A percentile compares a stretch with the other conserved stretches of the same genome.
phyloP scores from a whole-genome alignment of 2,329 filamentous ascomycete species.

The Canariomyces notabilis region DNA sequence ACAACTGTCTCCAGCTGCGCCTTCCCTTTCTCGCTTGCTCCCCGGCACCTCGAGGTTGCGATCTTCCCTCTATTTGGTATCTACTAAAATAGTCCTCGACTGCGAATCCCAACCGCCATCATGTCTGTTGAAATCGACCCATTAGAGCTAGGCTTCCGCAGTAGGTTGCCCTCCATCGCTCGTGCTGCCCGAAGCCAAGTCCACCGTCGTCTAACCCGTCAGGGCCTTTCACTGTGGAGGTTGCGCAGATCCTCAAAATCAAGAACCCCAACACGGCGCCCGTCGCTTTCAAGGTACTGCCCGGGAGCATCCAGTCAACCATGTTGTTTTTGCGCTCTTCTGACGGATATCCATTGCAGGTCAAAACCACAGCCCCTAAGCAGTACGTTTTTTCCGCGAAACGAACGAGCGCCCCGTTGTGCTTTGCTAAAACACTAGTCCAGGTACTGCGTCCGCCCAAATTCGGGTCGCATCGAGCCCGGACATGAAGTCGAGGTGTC shows the following conservation, averaged over 20 bases:
- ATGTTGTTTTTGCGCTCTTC: slow-evolving; percentile 20
- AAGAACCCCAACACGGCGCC: slow-evolving; percentile 59
- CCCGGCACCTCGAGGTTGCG: neutral
- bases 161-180: slow-evolving; percentile 49
- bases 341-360: slow-evolving; percentile 55
- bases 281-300: slow-evolving; percentile 62
- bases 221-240: slow-evolving; percentile 65
- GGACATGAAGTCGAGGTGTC: slow-evolving; percentile 87
- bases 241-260: slow-evolving; percentile 59
- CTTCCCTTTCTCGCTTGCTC: neutral
- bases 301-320: slow-evolving; percentile 3
- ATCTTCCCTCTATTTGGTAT: neutral
- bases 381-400: slow-evolving; percentile 68
- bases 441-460: slow-evolving; percentile 96
- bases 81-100: slow-evolving; percentile 8
- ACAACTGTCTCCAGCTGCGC: neutral
- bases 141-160: slow-evolving; percentile 84
- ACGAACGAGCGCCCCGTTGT: no score
- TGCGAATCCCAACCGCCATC: slow-evolving; percentile 32
- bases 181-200: slow-evolving; percentile 5
- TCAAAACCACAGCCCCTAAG: slow-evolving; percentile 98
- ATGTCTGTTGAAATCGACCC: slow-evolving; percentile 97
- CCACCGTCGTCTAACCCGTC: slow-evolving; percentile 15
- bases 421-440: slow-evolving; percentile 25
- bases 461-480: slow-evolving; percentile 91